Evolutionary conservation across 306 rosid species (phyloP).

Genomic region (Cicer pinnatifidum): DNA sequence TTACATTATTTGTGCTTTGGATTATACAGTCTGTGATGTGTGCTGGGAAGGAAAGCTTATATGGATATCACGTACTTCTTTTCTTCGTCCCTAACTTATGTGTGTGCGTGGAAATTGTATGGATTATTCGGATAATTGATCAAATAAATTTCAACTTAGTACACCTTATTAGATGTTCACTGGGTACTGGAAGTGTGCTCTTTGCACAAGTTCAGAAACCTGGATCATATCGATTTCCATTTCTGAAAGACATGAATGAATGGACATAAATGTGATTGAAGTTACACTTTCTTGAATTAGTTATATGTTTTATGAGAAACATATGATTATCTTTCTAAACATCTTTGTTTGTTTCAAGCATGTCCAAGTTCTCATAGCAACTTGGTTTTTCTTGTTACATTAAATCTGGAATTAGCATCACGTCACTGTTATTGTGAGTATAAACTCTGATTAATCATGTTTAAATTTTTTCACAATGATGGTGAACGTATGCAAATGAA

Average conservation of each 20-base stretch:
- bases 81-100: neutral
- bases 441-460: conserved; percentile 17
- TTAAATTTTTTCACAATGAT: neutral
- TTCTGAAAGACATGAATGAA: neutral
- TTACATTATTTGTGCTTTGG: conserved; percentile 31
- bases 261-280: conserved; percentile 1
- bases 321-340: neutral
- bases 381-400: conserved; percentile 26
- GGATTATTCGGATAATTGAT: conserved; percentile 8
- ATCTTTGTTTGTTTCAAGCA: conserved; percentile 22
- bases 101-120: neutral
- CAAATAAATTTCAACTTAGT: conserved; percentile 4
- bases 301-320: conserved; percentile 15
- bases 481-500: conserved; percentile 14
- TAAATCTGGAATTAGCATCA: conserved; percentile 16
- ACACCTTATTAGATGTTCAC: conserved; percentile 3
- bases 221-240: conserved; percentile 8
- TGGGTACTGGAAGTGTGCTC: conserved; percentile 6
- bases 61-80: conserved; percentile 28
- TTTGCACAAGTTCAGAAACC: conserved; percentile 1
- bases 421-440: neutral
- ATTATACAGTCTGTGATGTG: conserved; percentile 11
- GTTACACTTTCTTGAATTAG: conserved; percentile 19
- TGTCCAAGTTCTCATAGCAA: conserved; percentile 1
- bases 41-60: neutral